Evolutionary conservation across 2,329 filamentous ascomycete genomes (phyloP).

Genomic region (Sporothrix protearum): DNA sequence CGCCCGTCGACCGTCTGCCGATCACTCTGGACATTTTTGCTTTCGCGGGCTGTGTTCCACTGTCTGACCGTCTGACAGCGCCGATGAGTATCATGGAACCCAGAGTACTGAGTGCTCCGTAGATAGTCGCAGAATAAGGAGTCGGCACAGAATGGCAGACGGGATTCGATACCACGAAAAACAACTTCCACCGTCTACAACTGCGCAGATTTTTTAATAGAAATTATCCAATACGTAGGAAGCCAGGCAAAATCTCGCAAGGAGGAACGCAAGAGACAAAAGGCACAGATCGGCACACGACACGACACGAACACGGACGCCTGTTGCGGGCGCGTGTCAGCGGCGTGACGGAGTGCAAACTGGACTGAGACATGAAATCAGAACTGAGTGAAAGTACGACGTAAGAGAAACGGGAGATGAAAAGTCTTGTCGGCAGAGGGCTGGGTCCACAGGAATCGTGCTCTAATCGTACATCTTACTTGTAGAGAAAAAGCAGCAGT

Average conservation of each 20-base stretch:
- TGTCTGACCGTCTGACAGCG: neutral
- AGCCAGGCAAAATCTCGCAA: neutral
- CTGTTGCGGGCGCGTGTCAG: slow-evolving; percentile 1
- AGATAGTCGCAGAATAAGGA: neutral
- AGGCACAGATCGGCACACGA: neutral
- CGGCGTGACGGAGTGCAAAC: neutral
- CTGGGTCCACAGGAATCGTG: neutral
- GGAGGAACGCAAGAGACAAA: neutral
- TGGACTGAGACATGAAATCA: neutral
- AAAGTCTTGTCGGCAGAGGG: neutral
- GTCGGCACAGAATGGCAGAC: neutral
- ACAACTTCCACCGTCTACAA: neutral
- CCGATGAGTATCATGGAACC: neutral
- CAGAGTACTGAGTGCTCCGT: no score
- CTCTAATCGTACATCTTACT: no score
- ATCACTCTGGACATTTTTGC: neutral
- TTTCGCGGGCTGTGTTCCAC: neutral
- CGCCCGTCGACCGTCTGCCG: neutral
- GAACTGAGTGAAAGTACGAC: no score
- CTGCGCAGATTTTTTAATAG: neutral
- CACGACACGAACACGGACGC: slow-evolving; percentile 8
- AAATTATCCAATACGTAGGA: slow-evolving; percentile 4
- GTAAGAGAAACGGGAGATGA: neutral
- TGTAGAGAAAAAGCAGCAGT: slow-evolving; percentile 4
- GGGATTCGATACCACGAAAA: neutral